Conservation (phyloP, 495 filamentous ascomycete genomes). For the Astrothelium subdiscretum region DNA sequence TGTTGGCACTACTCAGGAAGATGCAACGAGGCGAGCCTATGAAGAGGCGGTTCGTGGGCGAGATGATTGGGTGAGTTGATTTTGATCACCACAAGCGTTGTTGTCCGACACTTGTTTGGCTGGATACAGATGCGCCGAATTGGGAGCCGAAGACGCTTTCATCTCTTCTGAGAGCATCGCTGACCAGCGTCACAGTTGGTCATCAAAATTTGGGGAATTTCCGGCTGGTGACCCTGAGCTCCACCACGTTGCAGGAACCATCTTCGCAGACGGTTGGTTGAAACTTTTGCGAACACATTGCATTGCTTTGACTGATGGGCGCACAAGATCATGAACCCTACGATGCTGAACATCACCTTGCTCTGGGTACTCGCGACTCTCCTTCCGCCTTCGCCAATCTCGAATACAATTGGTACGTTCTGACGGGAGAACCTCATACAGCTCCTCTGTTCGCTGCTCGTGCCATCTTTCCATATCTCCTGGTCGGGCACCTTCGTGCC, state of each 20-base stretch:
- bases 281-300: neutral
- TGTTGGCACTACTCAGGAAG: conserved; percentile 56
- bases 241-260: conserved; percentile 79
- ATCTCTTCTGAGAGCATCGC: neutral
- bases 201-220: conserved; percentile 67
- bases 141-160: too few relatives aligned
- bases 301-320: neutral
- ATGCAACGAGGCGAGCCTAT: conserved; percentile 79
- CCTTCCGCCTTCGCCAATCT: conserved; percentile 64
- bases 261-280: conserved; percentile 66
- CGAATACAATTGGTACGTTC: conserved; percentile 87
- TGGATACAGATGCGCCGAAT: too few relatives aligned
- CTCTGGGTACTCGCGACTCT: conserved; percentile 82
- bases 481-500: conserved; percentile 79
- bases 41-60: conserved; percentile 79
- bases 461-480: conserved; percentile 82
- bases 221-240: conserved; percentile 91
- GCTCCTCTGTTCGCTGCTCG: conserved; percentile 83
- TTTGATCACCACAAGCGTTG: neutral
- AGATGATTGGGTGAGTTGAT: conserved; percentile 59
- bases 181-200: conserved; percentile 50
- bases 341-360: conserved; percentile 82
- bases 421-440: conserved; percentile 73
- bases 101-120: neutral
- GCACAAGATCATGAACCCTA: conserved; percentile 68